phyloP scores from a whole-genome alignment of 2,329 filamentous ascomycete species.

The Ophiostoma novo-ulmi region DNA sequence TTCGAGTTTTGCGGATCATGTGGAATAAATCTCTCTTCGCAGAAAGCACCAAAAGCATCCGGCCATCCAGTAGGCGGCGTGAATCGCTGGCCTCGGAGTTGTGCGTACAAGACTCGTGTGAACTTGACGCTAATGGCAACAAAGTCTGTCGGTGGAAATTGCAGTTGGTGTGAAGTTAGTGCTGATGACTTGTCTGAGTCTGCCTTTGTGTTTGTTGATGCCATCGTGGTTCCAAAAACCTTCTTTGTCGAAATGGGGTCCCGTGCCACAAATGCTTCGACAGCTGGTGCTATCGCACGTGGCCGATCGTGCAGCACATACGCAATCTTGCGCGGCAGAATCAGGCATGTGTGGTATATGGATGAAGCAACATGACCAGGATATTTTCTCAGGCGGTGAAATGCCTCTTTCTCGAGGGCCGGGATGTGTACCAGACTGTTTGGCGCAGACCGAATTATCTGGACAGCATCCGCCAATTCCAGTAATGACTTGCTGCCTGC shows the following conservation, averaged over 20 bases:
- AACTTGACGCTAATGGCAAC: conserved; percentile 75
- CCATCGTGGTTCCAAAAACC: conserved; percentile 41
- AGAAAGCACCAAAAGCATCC: conserved; percentile 32
- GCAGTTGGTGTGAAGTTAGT: conserved; percentile 33
- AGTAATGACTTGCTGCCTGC: conserved; percentile 40
- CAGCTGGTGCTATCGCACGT: conserved; percentile 70
- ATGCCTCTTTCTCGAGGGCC: conserved; percentile 79
- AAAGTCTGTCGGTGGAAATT: conserved; percentile 72
- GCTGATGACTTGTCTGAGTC: background rate
- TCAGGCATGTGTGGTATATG: conserved; percentile 68
- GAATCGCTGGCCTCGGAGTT: conserved; percentile 82
- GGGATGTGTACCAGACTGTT: conserved; percentile 63
- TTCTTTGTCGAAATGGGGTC: conserved; percentile 72
- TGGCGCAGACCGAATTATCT: conserved; percentile 52
- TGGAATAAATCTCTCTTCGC: conserved; percentile 22
- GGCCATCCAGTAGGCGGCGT: conserved; percentile 54
- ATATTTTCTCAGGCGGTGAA: conserved; percentile 81
- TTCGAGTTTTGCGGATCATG: background rate
- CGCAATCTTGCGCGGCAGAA: conserved; percentile 75
- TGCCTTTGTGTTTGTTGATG: background rate
- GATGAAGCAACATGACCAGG: conserved; percentile 68
- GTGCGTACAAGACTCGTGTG: conserved; percentile 84
- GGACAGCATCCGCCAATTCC: conserved; percentile 59
- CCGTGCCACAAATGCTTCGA: conserved; percentile 88
- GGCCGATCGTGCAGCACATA: conserved; percentile 71